phyloP scores from a whole-genome alignment of 1,139 yeast genomes.

The Zhuliangozyma parablackwelliae region DNA sequence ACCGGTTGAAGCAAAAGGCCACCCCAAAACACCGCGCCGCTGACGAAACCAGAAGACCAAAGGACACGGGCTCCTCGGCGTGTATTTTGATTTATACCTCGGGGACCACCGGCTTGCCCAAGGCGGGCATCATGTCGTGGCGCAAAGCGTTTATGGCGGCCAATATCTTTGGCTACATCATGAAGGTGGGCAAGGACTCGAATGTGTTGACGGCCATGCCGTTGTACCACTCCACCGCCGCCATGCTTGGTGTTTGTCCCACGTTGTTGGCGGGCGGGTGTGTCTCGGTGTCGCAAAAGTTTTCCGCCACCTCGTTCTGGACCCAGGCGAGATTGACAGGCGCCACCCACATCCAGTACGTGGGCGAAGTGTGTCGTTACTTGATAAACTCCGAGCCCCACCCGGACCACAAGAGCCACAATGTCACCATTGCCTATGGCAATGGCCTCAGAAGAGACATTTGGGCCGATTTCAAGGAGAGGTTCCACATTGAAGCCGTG shows the following conservation, averaged over 20 bases:
- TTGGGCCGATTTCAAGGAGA: conserved; percentile 73
- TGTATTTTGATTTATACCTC: conserved; percentile 82
- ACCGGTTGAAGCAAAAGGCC: conserved; percentile 39
- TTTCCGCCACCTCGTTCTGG: conserved; percentile 86
- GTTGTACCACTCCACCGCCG: conserved; percentile 90
- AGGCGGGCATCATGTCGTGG: conserved; percentile 94
- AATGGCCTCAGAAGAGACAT: conserved; percentile 92
- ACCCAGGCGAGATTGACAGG: conserved; percentile 69
- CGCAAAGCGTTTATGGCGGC: conserved; percentile 73
- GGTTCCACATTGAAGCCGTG: conserved; percentile 70
- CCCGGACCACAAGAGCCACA: conserved; percentile 66
- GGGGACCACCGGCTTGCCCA: conserved; percentile 94
- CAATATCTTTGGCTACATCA: conserved; percentile 62
- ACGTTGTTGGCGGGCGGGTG: conserved; percentile 63
- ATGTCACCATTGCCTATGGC: conserved; percentile 75
- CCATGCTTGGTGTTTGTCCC: conserved; percentile 80
- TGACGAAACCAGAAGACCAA: conserved; percentile 52
- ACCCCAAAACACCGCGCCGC: conserved; percentile 53
- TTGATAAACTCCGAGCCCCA: conserved; percentile 62
- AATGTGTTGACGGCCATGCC: conserved; percentile 92
- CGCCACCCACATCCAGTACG: conserved; percentile 86
- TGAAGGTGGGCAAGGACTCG: conserved; percentile 52
- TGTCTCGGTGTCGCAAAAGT: conserved; percentile 74
- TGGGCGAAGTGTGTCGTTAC: conserved; percentile 93
- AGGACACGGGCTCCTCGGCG: conserved; percentile 55